Conservation (phyloP, 2,329 filamentous ascomycete genomes). For the Rutstroemia sp. region DNA sequence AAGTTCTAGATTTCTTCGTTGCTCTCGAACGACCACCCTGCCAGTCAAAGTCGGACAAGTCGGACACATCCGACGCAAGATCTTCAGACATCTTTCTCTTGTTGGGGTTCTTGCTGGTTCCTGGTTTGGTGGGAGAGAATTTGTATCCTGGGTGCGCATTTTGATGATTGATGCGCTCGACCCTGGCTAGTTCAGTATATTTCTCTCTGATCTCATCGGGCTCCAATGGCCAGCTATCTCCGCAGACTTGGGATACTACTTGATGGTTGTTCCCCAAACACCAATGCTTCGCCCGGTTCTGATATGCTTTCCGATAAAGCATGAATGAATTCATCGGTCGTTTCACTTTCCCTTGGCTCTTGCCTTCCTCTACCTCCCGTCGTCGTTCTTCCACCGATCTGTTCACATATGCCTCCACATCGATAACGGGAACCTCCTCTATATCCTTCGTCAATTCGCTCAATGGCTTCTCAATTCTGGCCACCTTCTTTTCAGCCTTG, state of each 20-base stretch:
- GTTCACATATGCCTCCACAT: slow-evolving; percentile 77
- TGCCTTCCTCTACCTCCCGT: slow-evolving; percentile 61
- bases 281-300: slow-evolving; percentile 76
- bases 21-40: slow-evolving; percentile 23
- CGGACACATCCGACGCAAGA: slow-evolving; percentile 34
- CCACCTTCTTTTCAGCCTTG: slow-evolving; percentile 39
- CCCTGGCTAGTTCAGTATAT: slow-evolving; percentile 71
- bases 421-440: slow-evolving; percentile 54
- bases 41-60: slow-evolving; percentile 41
- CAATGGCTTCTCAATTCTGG: slow-evolving; percentile 57
- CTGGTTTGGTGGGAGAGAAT: slow-evolving; percentile 75
- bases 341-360: slow-evolving; percentile 68
- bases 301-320: slow-evolving; percentile 89
- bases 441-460: slow-evolving; percentile 62
- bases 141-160: slow-evolving; percentile 87
- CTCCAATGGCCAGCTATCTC: slow-evolving; percentile 79
- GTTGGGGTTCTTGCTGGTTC: slow-evolving; percentile 35
- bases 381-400: slow-evolving; percentile 59
- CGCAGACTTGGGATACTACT: slow-evolving; percentile 80
- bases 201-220: slow-evolving; percentile 61
- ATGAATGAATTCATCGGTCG: slow-evolving; percentile 98
- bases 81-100: slow-evolving; percentile 41
- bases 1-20: slow-evolving; percentile 14
- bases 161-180: slow-evolving; percentile 79
- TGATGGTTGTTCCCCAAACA: slow-evolving; percentile 89